Conservation (phyloP, 805 yeast species). For the Wickerhamiella siamensis region DNA sequence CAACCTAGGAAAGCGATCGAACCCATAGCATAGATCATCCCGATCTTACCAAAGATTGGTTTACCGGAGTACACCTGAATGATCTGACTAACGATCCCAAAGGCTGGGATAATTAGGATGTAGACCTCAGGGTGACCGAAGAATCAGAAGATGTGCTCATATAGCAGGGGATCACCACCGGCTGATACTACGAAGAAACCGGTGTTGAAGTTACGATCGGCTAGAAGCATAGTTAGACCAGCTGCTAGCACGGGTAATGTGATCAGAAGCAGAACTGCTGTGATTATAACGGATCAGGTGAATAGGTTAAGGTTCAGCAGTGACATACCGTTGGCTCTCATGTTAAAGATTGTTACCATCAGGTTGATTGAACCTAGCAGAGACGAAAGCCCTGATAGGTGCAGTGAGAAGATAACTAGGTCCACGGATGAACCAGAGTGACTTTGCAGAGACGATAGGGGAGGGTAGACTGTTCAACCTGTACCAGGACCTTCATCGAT, state of each 20-base stretch:
- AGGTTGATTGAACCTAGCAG: slow-evolving; percentile 9
- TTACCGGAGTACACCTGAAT: slow-evolving; percentile 9
- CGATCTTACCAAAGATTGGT: slow-evolving; percentile 14
- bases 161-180: slow-evolving; percentile 12
- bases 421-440: slow-evolving; percentile 1
- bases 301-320: slow-evolving; percentile 8
- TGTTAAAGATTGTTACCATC: slow-evolving; percentile 11
- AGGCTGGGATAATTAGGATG: slow-evolving; percentile 14
- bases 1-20: slow-evolving; percentile 16
- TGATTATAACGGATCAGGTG: slow-evolving; percentile 9
- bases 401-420: slow-evolving; percentile 2
- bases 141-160: slow-evolving; percentile 8
- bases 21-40: slow-evolving; percentile 18
- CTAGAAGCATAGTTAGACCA: slow-evolving; percentile 9
- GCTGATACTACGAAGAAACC: slow-evolving; percentile 10
- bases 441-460: slow-evolving; percentile 1
- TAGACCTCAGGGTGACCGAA: slow-evolving; percentile 8
- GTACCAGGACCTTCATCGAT: slow-evolving; percentile 2
- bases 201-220: slow-evolving; percentile 12
- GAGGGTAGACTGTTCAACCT: slow-evolving; percentile 2
- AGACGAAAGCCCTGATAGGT: slow-evolving; percentile 7
- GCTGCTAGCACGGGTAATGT: slow-evolving; percentile 12
- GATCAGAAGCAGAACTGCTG: slow-evolving; percentile 3
- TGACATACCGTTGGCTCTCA: slow-evolving; percentile 8
- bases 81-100: slow-evolving; percentile 14